Conservation (phyloP, 2,329 filamentous ascomycete genomes). For the Fusarium sororula region DNA sequence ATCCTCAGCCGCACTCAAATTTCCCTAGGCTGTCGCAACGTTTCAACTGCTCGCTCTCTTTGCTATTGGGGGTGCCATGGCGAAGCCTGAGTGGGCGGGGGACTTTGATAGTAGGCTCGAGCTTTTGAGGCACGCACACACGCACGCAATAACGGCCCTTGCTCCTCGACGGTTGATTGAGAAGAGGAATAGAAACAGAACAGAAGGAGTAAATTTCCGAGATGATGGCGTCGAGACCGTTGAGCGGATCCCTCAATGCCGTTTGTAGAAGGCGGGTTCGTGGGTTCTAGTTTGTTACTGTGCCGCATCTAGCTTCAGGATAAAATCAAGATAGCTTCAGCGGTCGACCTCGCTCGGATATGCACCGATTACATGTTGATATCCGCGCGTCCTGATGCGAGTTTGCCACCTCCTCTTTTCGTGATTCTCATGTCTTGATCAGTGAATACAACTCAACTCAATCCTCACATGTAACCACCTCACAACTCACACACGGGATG, state of each 20-base stretch:
- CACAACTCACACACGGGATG: neutral
- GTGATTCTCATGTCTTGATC: conserved; percentile 11
- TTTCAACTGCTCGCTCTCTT: conserved; percentile 13
- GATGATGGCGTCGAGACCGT: neutral
- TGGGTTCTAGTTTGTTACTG: neutral
- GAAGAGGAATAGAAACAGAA: neutral
- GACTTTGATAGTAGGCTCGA: neutral
- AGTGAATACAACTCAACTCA: neutral
- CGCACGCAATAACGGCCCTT: neutral
- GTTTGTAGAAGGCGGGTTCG: neutral
- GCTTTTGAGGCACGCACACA: conserved; percentile 2
- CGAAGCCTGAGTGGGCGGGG: conserved; percentile 5
- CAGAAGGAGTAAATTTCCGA: conserved; percentile 3
- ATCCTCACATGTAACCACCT: neutral
- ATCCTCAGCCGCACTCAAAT: conserved; percentile 20
- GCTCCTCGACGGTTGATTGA: neutral
- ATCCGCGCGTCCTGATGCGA: neutral
- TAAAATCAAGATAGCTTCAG: conserved; percentile 24
- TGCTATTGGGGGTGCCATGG: neutral
- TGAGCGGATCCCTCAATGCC: neutral
- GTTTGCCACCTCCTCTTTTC: conserved; percentile 27
- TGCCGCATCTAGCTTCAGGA: conserved; percentile 15
- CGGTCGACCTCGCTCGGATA: neutral
- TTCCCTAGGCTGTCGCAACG: conserved; percentile 14
- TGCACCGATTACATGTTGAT: neutral